Percentiles rank a stretch among this genome's conserved stretches.
Conservation (phyloP, 164 flowering plant genomes). For the Berberis thunbergii region DNA sequence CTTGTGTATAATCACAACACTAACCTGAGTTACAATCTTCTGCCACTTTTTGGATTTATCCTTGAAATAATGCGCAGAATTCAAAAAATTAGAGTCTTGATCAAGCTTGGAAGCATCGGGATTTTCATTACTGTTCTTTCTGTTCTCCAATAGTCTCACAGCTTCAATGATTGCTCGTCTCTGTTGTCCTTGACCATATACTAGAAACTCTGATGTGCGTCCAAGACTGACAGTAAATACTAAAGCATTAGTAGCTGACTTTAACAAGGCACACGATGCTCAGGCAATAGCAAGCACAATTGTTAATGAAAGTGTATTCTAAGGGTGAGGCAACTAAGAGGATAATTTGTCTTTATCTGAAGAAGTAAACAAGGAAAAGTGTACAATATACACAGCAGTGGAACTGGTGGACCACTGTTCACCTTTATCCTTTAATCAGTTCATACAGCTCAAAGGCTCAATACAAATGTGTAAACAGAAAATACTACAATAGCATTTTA, state of each 20-base stretch:
- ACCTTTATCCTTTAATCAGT: no score
- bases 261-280: background rate
- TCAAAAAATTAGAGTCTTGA: constrained; percentile 23
- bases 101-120: constrained; percentile 22
- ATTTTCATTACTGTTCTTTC: constrained; percentile 20
- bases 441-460: no score
- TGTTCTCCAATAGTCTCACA: constrained; percentile 55
- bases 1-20: background rate
- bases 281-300: background rate
- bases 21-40: constrained; percentile 76
- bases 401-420: no score
- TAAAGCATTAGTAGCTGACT: background rate
- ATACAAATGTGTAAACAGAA: no score
- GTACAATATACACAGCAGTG: no score
- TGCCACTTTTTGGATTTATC: constrained; percentile 88
- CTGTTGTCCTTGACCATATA: constrained; percentile 92
- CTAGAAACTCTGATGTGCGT: constrained; percentile 73
- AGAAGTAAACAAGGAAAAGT: background rate
- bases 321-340: background rate
- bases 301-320: no score
- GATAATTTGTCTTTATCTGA: background rate
- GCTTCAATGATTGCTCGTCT: constrained; percentile 88
- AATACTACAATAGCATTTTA: no score
- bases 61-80: constrained; percentile 38
- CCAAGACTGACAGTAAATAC: constrained; percentile 41